Evolutionary conservation across 345 rosid genomes (phyloP), one percentile per base, ranked within the genome.

Genomic region (Microthlaspi erraticum): DNA sequence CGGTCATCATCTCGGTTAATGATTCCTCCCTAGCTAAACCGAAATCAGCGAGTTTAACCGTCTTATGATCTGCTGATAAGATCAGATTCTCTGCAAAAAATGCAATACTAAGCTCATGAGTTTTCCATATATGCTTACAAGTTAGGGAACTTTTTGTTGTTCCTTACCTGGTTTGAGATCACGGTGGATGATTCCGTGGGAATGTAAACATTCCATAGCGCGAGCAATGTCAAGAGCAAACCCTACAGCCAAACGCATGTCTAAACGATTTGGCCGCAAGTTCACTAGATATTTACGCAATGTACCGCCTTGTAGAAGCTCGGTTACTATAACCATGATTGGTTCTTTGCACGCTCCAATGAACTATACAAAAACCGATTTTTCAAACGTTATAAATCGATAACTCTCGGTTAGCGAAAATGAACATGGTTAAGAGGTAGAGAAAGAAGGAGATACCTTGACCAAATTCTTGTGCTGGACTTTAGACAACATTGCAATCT

Each of bases 21-120:
- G 98, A 86, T 82, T 94, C 99, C 87, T 94, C 99, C 69, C 99
- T 89, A 36, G 99, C 99, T 72, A 94, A 86, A 70, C 99, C 99
- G 18, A 94, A 94, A 85, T 92, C 99, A 2, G 92, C 99, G 10
- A 94, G 95, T 79, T 94, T 94, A 5, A 94, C 96, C 0, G 96
- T 91, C 68, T 79, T 92, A 71, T 82, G 85, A 78, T 94, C 98
- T 6, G 72, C 98, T 0, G 97, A 89, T 83, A 94, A 82, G 78
- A 94, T 82, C 83, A 94, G 73, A 82, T 94, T 94, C 84, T 94
- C 98, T 92, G 89, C 73, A 70, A 69, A 11, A 20, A 75, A 11
- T 13, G 55, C 64, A 74, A 23, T 29, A n/a, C n/a, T n/a, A 62
- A 20, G n/a, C 78, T 17, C 4, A 38, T 55, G 10, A 36, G 18